phyloP scores from a whole-genome alignment of 192 early-diverging fungal species.

The Phycomyces blakesleeanus region DNA sequence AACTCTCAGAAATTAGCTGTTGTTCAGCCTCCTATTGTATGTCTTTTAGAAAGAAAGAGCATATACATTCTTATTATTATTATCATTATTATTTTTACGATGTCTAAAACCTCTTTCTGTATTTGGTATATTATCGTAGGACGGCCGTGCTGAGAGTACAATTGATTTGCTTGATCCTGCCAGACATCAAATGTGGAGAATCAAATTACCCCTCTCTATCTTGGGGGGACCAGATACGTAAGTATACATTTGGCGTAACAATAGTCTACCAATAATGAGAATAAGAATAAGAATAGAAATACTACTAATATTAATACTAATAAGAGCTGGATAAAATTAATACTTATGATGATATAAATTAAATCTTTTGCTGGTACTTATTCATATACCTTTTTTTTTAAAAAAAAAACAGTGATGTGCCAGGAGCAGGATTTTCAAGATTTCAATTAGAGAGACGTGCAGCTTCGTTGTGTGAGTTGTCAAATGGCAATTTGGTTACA shows the following conservation, averaged over 20 bases:
- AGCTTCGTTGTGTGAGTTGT: slow-evolving; percentile 52
- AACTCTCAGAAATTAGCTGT: slow-evolving; percentile 46
- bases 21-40: slow-evolving; percentile 18
- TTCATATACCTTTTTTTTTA: no score
- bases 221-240: slow-evolving; percentile 21
- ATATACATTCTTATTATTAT: no score
- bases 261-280: not conserved
- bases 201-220: slow-evolving; percentile 47
- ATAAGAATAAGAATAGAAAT: not conserved
- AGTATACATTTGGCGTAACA: not conserved
- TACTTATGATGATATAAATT: no score
- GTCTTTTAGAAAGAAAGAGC: not conserved
- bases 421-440: slow-evolving; percentile 38
- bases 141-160: slow-evolving; percentile 50
- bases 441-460: slow-evolving; percentile 41
- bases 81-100: not conserved
- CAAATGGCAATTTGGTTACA: slow-evolving; percentile 49
- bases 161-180: slow-evolving; percentile 51
- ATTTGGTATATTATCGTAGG: slow-evolving; percentile 27
- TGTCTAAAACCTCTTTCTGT: not conserved
- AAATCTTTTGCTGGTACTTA: no score
- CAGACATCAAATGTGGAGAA: slow-evolving; percentile 48
- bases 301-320: slow-evolving; percentile 2
- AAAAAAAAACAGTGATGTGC: slow-evolving; percentile 23
- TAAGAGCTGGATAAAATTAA: no score